Conservation (phyloP, 768 basidiomycete genomes). For the Suillus weaverae region DNA sequence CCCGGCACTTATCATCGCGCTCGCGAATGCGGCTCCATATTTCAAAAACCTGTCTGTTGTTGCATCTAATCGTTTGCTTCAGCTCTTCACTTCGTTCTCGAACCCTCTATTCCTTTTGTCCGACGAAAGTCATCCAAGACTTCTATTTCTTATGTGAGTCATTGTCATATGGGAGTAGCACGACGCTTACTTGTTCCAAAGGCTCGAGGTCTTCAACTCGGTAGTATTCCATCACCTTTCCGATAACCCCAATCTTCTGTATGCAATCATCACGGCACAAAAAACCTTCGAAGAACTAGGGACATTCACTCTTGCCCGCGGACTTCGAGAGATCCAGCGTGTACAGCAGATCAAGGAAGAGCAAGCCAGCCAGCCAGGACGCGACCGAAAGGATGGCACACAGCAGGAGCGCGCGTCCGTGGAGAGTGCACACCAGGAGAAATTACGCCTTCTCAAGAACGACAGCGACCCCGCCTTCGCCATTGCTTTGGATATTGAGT, state of each 20-base stretch:
- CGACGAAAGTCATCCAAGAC: conserved; percentile 92
- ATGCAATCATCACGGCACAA: conserved; percentile 82
- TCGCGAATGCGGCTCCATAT: conserved; percentile 88
- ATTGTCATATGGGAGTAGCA: not conserved
- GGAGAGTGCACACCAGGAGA: conserved; percentile 56
- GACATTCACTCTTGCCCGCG: conserved; percentile 86
- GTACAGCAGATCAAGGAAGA: conserved; percentile 74
- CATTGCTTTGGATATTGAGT: conserved; percentile 23
- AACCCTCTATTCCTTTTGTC: conserved; percentile 86
- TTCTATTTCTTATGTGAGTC: conserved; percentile 86
- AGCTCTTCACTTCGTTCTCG: conserved; percentile 90
- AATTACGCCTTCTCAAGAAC: conserved; percentile 60
- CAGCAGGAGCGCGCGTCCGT: conserved; percentile 8
- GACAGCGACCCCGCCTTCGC: conserved; percentile 40
- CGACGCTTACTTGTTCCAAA: conserved; percentile 25
- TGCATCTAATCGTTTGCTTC: conserved; percentile 80
- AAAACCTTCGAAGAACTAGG: conserved; percentile 87
- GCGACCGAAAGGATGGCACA: conserved; percentile 22
- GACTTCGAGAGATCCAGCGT: conserved; percentile 80
- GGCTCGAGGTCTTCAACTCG: conserved; percentile 90
- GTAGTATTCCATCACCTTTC: conserved; percentile 75
- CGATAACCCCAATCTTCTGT: conserved; percentile 86
- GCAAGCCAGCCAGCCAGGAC: conserved; percentile 40
- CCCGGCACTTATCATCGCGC: conserved; percentile 86
- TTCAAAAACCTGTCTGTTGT: conserved; percentile 79